Evolutionary conservation across 2,329 filamentous ascomycete genomes (phyloP).

Genomic region (Aspergillus piperis): DNA sequence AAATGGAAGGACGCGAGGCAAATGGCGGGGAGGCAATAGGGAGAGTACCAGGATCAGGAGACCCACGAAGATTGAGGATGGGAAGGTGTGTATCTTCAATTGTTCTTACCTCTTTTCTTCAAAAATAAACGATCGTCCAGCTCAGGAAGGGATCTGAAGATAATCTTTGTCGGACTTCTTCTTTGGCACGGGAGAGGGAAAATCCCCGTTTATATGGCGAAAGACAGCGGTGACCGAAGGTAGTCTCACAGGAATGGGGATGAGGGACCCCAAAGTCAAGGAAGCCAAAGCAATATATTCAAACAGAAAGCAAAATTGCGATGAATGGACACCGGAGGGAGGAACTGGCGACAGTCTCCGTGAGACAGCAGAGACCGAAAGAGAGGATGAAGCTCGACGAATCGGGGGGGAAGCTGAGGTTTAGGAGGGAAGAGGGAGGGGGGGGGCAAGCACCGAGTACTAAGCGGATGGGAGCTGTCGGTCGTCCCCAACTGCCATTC

Average conservation of each 20-base stretch:
- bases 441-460: conserved; percentile 23
- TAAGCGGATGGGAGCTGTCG: conserved; percentile 26
- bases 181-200: conserved; percentile 19
- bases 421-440: conserved; percentile 20
- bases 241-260: conserved; percentile 9
- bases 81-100: background rate
- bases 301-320: conserved; percentile 15
- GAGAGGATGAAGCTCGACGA: conserved; percentile 24
- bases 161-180: conserved; percentile 14
- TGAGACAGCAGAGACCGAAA: conserved; percentile 15
- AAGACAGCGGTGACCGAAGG: conserved; percentile 15
- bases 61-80: background rate
- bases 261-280: conserved; percentile 9
- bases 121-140: conserved; percentile 1
- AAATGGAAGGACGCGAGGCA: conserved; percentile 17
- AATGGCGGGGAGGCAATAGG: conserved; percentile 10
- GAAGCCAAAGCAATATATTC: conserved; percentile 16
- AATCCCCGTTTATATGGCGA: conserved; percentile 12
- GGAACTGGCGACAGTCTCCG: conserved; percentile 12
- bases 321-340: conserved; percentile 7
- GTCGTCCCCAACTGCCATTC: conserved; percentile 25
- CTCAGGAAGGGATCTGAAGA: background rate
- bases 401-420: conserved; percentile 12
- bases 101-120: conserved; percentile 1
- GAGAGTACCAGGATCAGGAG: background rate